Evolutionary conservation across 2,329 filamentous ascomycete genomes (phyloP), one percentile per base, ranked within the genome.

Genomic region (Diaporthe aspalathi): DNA sequence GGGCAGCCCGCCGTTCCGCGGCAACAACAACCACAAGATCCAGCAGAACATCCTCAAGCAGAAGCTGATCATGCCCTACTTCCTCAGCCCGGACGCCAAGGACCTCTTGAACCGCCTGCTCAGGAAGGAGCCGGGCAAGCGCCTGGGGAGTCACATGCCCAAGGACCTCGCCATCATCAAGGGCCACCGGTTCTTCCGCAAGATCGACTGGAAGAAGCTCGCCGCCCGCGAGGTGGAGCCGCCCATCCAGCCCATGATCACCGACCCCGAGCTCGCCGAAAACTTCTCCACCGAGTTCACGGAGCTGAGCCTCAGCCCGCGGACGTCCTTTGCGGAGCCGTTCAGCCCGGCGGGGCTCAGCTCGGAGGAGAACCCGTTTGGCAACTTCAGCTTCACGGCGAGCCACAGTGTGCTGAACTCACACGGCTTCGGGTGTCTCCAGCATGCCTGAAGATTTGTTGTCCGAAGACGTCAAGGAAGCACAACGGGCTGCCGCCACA

Each of bases 231-330:
- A 98, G 81, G 76, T 97, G 57, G 92, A 93, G 76, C 93, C 96
- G 1, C 96, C 96, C 0, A 98, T 99, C 76, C 90, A 93, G 79
- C 96, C 96, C 20, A 87, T 98, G 77, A 95, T 99, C 78, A 98
- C 96, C 0, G 94, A 99, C 78, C 96, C 96, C 0, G 95, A 97
- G 80, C 86, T 98, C 56, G 96, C 96, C 0, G 97, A 99, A 88
- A 99, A 99, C 83, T 99, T 99, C 82, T 89, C 93, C 0, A 85
- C 87, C n/a, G 94, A 98, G 79, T 99, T 99, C 80, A 99, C 95
- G 0, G 91, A 93, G 69, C 82, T 97, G 74, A 89, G 93, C 4
- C 85, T 98, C 67, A 97, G 93, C 79, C 94, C 94, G 7, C 66
- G 65, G 22, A 67, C 53, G 3, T 71, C 72, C 5, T 22, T 67